These are phyloP conservation scores for Sporisorium reilianum DNA, from an alignment of 1,284 basidiomycete genomes.

Conservation along the genomic window DNA sequence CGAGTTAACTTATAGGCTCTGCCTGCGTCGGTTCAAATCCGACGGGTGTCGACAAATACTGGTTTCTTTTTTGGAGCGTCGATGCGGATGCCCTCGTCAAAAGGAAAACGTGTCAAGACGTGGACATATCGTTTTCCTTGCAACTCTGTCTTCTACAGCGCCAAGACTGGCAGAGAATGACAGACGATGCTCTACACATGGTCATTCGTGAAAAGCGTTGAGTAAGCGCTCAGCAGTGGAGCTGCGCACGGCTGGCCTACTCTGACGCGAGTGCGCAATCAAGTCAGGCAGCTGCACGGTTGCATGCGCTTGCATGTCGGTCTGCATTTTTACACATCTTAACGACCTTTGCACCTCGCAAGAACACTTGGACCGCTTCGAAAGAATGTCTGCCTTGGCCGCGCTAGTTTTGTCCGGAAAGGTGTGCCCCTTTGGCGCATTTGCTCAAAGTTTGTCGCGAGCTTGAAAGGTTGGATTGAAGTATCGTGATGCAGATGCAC, in stretches of 20 bases:
- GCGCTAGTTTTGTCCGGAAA: background rate
- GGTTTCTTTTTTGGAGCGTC: slow-evolving; percentile 10
- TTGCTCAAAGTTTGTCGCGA: background rate
- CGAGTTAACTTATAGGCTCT: slow-evolving; percentile 45
- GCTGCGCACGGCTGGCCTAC: too few species aligned
- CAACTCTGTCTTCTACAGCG: background rate
- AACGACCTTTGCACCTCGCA: too few species aligned
- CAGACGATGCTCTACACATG: too few species aligned
- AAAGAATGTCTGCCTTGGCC: background rate
- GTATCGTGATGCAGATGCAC: too few species aligned
- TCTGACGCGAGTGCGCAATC: background rate
- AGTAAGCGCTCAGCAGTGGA: too few species aligned
- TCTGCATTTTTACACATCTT: too few species aligned
- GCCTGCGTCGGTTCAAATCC: slow-evolving; percentile 52
- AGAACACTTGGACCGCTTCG: slow-evolving; percentile 23
- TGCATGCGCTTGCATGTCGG: too few species aligned
- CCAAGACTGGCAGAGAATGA: background rate
- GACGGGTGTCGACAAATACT: slow-evolving; percentile 34
- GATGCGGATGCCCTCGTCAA: background rate
- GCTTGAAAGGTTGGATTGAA: background rate
- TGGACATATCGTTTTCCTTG: background rate
- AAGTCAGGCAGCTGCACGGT: slow-evolving; percentile 7
- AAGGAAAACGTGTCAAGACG: background rate
- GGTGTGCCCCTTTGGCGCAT: too few species aligned
- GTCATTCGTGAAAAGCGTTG: too few species aligned